These are phyloP conservation scores for Sordariomycetes sp. DNA, from an alignment of 2,329 filamentous ascomycete genomes.

Conservation along the genomic window DNA sequence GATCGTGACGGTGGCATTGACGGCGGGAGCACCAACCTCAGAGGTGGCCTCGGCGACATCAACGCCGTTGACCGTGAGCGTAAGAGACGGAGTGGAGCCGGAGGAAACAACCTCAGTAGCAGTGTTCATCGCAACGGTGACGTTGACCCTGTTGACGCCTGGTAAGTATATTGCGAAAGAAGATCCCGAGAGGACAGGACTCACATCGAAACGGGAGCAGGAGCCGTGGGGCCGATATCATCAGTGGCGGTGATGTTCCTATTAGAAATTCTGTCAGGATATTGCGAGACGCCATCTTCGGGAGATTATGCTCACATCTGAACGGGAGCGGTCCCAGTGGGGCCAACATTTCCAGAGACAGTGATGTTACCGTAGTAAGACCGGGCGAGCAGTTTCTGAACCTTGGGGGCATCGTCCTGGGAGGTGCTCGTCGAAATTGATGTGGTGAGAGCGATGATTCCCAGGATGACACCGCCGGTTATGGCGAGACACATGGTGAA, in stretches of 20 bases:
- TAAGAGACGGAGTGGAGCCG: not conserved
- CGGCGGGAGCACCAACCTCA: not conserved
- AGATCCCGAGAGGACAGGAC: not conserved
- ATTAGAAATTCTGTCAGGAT: not conserved
- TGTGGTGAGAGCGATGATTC: not conserved
- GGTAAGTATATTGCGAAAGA: not conserved
- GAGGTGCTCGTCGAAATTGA: not conserved
- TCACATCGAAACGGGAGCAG: not conserved
- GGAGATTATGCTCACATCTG: not conserved
- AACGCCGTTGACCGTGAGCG: not conserved
- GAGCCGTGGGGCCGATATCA: not conserved
- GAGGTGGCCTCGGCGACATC: not conserved
- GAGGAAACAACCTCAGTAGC: not conserved
- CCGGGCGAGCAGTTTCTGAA: not conserved
- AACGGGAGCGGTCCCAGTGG: not conserved
- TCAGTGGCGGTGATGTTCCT: not conserved
- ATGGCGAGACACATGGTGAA: not conserved
- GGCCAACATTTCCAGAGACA: not conserved
- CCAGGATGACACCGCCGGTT: not conserved
- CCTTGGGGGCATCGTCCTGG: not conserved
- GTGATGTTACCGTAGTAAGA: not conserved
- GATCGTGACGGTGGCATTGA: not conserved
- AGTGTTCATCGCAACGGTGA: not conserved
- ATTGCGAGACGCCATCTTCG: not conserved
- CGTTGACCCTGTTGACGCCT: not conserved